phyloP scores from a whole-genome alignment of 2,329 filamentous ascomycete species.

The Penicillium digitatum region DNA sequence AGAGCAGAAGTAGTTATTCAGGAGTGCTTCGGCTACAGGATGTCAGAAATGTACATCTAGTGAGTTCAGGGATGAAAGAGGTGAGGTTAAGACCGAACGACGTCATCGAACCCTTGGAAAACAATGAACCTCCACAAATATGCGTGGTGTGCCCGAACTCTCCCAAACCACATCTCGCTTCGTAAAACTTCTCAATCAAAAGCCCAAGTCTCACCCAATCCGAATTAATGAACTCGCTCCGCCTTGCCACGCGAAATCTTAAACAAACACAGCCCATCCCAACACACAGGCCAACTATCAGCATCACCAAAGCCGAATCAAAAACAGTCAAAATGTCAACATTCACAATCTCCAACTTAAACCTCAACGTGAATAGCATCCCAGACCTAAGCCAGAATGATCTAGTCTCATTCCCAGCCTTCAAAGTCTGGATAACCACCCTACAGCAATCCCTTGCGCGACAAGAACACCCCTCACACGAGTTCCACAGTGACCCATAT shows the following conservation, averaged over 20 bases:
- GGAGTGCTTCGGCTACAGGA: neutral
- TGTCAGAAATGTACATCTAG: neutral
- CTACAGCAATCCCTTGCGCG: constrained; percentile 48
- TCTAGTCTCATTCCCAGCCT: constrained; percentile 51
- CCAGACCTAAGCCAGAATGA: constrained; percentile 44
- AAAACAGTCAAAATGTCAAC: constrained; percentile 35
- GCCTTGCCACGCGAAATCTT: constrained; percentile 1
- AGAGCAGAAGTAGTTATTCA: neutral
- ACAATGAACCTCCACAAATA: neutral
- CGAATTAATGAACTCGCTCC: constrained; percentile 2
- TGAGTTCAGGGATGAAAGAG: neutral
- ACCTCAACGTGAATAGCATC: constrained; percentile 43
- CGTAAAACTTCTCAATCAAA: neutral
- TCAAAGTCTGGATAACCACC: constrained; percentile 53
- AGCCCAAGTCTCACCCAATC: neutral
- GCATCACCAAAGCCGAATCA: neutral
- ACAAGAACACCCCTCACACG: constrained; percentile 46
- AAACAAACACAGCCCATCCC: neutral
- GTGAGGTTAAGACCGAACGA: neutral
- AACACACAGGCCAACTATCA: neutral
- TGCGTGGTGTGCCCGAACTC: neutral
- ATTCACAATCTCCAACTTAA: constrained; percentile 39
- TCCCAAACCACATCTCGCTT: neutral
- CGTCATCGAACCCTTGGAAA: constrained; percentile 1
- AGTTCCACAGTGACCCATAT: constrained; percentile 52